These are phyloP conservation scores for Podochytrium sp. DNA, from an alignment of 192 early-diverging fungal species.

Conservation along the genomic window DNA sequence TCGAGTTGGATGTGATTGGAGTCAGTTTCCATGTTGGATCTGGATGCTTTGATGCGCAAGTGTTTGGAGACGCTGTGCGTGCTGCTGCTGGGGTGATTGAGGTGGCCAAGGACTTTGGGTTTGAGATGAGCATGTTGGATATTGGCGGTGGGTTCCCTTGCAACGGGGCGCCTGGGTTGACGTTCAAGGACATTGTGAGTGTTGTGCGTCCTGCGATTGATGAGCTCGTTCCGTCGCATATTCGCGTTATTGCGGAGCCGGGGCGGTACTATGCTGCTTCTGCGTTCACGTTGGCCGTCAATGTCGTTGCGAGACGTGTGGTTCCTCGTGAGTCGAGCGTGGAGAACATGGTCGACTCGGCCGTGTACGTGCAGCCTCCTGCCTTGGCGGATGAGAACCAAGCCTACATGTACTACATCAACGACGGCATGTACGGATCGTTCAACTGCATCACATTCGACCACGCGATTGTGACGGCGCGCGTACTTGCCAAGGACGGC, in stretches of 20 bases:
- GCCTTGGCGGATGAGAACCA: slow-evolving; percentile 49
- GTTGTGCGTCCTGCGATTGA: slow-evolving; percentile 82
- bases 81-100: slow-evolving; percentile 90
- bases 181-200: slow-evolving; percentile 81
- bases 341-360: slow-evolving; percentile 10
- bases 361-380: slow-evolving; percentile 3
- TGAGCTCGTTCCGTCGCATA: slow-evolving; percentile 72
- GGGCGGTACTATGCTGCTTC: slow-evolving; percentile 95
- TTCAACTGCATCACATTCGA: slow-evolving; percentile 99
- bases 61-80: slow-evolving; percentile 88
- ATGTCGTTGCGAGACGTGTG: slow-evolving; percentile 89
- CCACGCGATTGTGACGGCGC: slow-evolving; percentile 77
- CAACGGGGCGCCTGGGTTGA: slow-evolving; percentile 73
- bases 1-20: slow-evolving; percentile 89
- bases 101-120: slow-evolving; percentile 76
- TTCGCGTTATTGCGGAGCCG: slow-evolving; percentile 97
- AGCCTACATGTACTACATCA: slow-evolving; percentile 89
- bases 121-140: slow-evolving; percentile 57
- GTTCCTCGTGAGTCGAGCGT: slow-evolving; percentile 50
- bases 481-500: slow-evolving; percentile 63
- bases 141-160: slow-evolving; percentile 97
- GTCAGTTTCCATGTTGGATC: slow-evolving; percentile 94
- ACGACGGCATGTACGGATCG: slow-evolving; percentile 97
- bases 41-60: slow-evolving; percentile 87
- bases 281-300: slow-evolving; percentile 92